phyloP scores from a whole-genome alignment of 257 asterid species.

The Solanum chmielewskii region DNA sequence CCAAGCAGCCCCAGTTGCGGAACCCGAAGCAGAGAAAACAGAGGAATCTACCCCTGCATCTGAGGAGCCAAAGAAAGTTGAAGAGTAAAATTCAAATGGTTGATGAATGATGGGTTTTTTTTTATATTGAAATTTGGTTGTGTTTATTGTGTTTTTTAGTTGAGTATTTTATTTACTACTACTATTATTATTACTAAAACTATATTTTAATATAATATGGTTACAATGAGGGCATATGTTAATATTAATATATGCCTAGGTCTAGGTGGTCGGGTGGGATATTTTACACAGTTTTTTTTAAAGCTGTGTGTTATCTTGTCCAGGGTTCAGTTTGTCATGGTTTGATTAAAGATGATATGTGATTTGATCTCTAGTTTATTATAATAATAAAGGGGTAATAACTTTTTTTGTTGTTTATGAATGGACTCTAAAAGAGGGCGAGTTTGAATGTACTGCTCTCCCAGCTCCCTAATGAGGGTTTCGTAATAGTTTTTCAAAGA shows the following conservation, averaged over 20 bases:
- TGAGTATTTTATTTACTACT: background rate
- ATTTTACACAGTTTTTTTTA: background rate
- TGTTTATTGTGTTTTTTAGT: background rate
- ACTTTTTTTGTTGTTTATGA: background rate
- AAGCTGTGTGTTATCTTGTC: background rate
- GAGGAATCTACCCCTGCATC: background rate
- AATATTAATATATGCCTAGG: background rate
- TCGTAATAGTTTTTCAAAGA: too few relatives aligned
- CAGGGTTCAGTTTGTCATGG: slow-evolving; percentile 1
- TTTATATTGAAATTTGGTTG: background rate
- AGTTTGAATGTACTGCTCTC: too few relatives aligned
- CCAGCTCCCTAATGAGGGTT: too few relatives aligned
- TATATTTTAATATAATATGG: background rate
- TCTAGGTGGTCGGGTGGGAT: background rate
- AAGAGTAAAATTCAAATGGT: background rate
- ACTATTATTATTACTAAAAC: too few relatives aligned
- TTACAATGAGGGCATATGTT: background rate
- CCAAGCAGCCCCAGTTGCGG: background rate
- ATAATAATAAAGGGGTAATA: background rate
- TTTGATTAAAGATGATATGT: background rate
- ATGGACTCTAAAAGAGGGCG: too few relatives aligned
- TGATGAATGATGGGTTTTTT: background rate
- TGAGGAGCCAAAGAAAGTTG: background rate
- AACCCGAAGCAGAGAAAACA: background rate
- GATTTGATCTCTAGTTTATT: background rate